phyloP scores from a whole-genome alignment of 495 filamentous ascomycete genomes.

The Aspergillus leporis region DNA sequence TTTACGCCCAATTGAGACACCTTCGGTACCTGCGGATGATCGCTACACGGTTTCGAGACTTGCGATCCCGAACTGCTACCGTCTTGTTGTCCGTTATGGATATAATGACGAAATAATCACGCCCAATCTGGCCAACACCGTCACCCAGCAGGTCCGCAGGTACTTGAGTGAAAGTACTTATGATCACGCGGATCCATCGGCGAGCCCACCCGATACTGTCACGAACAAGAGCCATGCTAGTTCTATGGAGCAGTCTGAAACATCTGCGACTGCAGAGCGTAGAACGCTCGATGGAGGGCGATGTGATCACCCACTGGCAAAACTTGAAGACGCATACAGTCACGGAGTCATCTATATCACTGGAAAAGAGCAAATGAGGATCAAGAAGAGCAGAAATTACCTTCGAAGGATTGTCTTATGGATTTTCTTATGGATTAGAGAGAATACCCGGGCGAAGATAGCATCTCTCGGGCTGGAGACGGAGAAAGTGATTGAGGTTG shows the following conservation, averaged over 20 bases:
- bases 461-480: slow-evolving; percentile 59
- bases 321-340: slow-evolving; percentile 58
- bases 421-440: slow-evolving; percentile 66
- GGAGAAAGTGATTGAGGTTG: slow-evolving; percentile 66
- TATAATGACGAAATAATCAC: slow-evolving; percentile 70
- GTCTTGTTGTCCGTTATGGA: slow-evolving; percentile 66
- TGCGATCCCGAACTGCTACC: slow-evolving; percentile 59
- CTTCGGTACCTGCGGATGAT: slow-evolving; percentile 42
- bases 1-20: slow-evolving; percentile 53
- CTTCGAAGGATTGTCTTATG: slow-evolving; percentile 49
- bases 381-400: slow-evolving; percentile 46
- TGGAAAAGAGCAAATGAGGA: slow-evolving; percentile 70
- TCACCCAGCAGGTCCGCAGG: slow-evolving; percentile 59
- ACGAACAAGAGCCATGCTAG: neutral
- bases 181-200: slow-evolving; percentile 27
- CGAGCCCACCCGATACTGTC: neutral
- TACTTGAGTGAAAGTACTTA: slow-evolving; percentile 26
- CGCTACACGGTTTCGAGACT: slow-evolving; percentile 48
- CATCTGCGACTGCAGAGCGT: neutral
- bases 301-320: slow-evolving; percentile 9
- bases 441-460: slow-evolving; percentile 67
- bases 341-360: slow-evolving; percentile 67
- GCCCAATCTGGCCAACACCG: slow-evolving; percentile 56
- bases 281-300: neutral
- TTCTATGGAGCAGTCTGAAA: neutral